Evolutionary conservation across 2,329 filamentous ascomycete genomes (phyloP).

Genomic region (Endothia cerciana): DNA sequence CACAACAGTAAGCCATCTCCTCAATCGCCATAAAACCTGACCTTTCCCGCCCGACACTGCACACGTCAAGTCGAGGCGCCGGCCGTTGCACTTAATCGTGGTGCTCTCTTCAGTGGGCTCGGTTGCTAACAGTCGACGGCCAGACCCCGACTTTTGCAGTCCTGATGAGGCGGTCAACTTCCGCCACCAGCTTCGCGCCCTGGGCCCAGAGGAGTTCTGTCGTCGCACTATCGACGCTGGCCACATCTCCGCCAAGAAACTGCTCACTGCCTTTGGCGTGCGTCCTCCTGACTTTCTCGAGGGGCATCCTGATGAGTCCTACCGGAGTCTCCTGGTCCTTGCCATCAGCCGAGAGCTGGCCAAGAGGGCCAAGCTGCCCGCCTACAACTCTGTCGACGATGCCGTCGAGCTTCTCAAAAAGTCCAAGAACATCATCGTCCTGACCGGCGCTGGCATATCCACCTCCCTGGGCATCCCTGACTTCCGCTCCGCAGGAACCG

Average conservation of each 20-base stretch:
- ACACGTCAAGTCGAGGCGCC: conserved; percentile 24
- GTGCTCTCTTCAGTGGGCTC: neutral
- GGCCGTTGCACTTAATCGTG: neutral
- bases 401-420: conserved; percentile 76
- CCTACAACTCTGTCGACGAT: conserved; percentile 87
- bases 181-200: conserved; percentile 71
- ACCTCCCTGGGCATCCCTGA: conserved; percentile 97
- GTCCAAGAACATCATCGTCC: conserved; percentile 83
- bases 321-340: conserved; percentile 74
- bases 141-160: conserved; percentile 60
- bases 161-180: conserved; percentile 70
- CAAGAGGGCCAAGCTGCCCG: conserved; percentile 76
- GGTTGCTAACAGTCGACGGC: conserved; percentile 19
- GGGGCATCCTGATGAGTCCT: conserved; percentile 71
- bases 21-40: neutral
- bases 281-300: conserved; percentile 74
- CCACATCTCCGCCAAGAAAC: conserved; percentile 75
- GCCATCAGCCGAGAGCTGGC: conserved; percentile 80
- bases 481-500: conserved; percentile 91
- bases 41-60: conserved; percentile 18
- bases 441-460: conserved; percentile 95
- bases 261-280: conserved; percentile 85
- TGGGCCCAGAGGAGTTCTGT: conserved; percentile 80
- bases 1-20: conserved; percentile 47
- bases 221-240: conserved; percentile 70